Conservation (phyloP, 2,329 filamentous ascomycete genomes). For the Aspergillus proliferans region DNA sequence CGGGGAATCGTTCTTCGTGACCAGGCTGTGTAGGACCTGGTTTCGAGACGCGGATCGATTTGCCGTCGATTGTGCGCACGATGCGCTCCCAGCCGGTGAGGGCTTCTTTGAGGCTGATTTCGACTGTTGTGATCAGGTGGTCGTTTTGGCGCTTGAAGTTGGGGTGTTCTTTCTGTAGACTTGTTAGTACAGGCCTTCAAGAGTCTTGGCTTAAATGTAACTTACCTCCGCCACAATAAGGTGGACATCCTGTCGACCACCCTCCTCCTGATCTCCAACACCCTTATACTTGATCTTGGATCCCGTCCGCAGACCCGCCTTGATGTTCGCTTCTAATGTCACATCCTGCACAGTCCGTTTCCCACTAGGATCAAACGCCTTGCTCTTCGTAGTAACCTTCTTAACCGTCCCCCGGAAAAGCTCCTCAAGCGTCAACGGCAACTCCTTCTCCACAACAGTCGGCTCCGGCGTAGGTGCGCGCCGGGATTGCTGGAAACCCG, state of each 20-base stretch:
- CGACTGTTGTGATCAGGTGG: conserved; percentile 71
- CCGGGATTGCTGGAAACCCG: conserved; percentile 21
- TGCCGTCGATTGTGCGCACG: conserved; percentile 89
- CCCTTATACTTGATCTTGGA: conserved; percentile 98
- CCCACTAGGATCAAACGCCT: conserved; percentile 78
- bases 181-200: neutral
- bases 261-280: conserved; percentile 96
- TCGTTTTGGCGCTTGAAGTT: conserved; percentile 83
- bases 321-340: conserved; percentile 90
- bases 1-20: conserved; percentile 72
- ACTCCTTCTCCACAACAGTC: conserved; percentile 77
- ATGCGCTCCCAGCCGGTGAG: conserved; percentile 88
- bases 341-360: conserved; percentile 84
- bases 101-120: conserved; percentile 85
- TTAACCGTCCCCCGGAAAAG: conserved; percentile 81
- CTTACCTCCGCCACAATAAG: conserved; percentile 91
- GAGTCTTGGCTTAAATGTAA: neutral
- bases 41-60: conserved; percentile 72
- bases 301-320: conserved; percentile 89
- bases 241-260: conserved; percentile 89
- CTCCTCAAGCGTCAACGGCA: conserved; percentile 80
- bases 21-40: conserved; percentile 79
- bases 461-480: conserved; percentile 66
- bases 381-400: conserved; percentile 97
- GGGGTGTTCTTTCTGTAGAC: conserved; percentile 70